A percentile compares a stretch with the other conserved stretches of the same genome.
These are phyloP conservation scores for Colletotrichum cuscutae DNA, from an alignment of 2,329 filamentous ascomycete genomes.

Conservation along the genomic window DNA sequence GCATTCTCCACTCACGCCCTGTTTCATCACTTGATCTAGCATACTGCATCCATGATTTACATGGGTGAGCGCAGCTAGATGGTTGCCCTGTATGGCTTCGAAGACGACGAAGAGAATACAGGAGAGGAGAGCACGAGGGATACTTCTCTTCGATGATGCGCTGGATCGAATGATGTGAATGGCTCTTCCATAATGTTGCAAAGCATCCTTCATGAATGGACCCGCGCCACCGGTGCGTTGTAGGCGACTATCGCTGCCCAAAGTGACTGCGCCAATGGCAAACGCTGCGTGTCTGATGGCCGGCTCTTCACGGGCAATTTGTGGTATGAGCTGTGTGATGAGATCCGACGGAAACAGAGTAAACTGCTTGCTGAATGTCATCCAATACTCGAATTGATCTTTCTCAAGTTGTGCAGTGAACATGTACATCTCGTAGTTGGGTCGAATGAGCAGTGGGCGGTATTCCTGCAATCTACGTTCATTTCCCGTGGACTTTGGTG, in stretches of 20 bases:
- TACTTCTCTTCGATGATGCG: constrained; percentile 46
- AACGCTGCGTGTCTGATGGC: constrained; percentile 52
- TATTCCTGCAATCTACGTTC: not conserved
- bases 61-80: constrained; percentile 51
- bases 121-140: constrained; percentile 47
- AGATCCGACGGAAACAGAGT: constrained; percentile 20
- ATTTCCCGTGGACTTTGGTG: not conserved
- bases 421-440: constrained; percentile 5
- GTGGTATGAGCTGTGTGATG: constrained; percentile 34
- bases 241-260: constrained; percentile 44
- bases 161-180: constrained; percentile 47
- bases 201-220: constrained; percentile 37
- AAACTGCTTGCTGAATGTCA: constrained; percentile 9
- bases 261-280: constrained; percentile 48
- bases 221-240: not conserved
- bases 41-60: constrained; percentile 45
- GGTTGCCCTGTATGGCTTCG: constrained; percentile 51
- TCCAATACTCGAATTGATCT: constrained; percentile 23
- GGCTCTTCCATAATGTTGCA: constrained; percentile 52
- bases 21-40: constrained; percentile 3
- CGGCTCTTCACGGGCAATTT: constrained; percentile 27
- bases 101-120: constrained; percentile 54
- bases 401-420: constrained; percentile 24
- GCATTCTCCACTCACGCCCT: not conserved
- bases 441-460: not conserved